Evolutionary conservation across 345 rosid genomes (phyloP), one percentile per base, ranked within the genome.

Genomic region (Eucalyptus urophylla): DNA sequence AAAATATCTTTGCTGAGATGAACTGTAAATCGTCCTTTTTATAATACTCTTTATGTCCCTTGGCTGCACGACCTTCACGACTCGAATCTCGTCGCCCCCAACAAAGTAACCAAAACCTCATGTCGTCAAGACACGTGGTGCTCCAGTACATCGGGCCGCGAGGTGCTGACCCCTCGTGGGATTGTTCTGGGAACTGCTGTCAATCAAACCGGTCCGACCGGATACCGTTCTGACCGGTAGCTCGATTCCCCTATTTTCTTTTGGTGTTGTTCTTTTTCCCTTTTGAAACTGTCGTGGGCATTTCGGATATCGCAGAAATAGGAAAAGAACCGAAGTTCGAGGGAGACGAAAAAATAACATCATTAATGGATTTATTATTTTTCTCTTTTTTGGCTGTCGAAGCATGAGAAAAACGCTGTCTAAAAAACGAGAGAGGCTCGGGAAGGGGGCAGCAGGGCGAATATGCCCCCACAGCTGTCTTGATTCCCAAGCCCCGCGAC

Each of bases 401-500:
- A 72, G 81, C 81, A 72, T 10, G 65, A 53, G 44, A 11, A 44
- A 49, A 29, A 87, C 19, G 85, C 33, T n/a, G 86, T 88, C 60
- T 29, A 72, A 27, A 33, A 10, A 4, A 76, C 22, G 31, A 49
- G 80, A 88, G 47, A 72, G 60, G 12, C 81, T 72, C 81, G 81
- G 44, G 25, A 5, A 43, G 43, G 80, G 24, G 22, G 24, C 7
- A 16, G 22, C 24, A 2, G 43, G 60, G 51, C 89, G 89, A 31
- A 90, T 90, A 90, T 89, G 89, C 93, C n/a, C 72, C 83, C 33
- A 21, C 80, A 27, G 16, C 85, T 49, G 88, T 89, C 88, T 86
- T 86, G 89, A 91, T 87, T 91, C 89, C 51, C 88, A 11, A 86
- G 89, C 89, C 37, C 86, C 62, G 47, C 65, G 40, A 22, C 49